A percentile compares a stretch with the other conserved stretches of the same genome.
phyloP scores from a whole-genome alignment of 139 green algal species.

The Zygnema circumcarinatum region DNA sequence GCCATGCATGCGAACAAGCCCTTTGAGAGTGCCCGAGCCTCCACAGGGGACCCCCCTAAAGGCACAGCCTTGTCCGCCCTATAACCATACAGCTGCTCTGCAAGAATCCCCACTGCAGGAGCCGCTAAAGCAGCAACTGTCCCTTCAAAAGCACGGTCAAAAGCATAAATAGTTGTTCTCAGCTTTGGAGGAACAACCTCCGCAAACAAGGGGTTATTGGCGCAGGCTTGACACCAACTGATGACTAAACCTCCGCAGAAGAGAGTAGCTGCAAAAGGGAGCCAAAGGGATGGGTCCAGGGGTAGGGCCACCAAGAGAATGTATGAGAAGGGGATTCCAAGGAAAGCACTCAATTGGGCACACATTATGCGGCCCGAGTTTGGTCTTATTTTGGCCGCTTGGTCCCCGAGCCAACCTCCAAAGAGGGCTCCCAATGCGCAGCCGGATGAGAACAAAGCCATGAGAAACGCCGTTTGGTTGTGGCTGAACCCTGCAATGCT shows the following conservation, averaged over 20 bases:
- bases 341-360: slow-evolving; percentile 52
- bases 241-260: slow-evolving; percentile 55
- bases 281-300: slow-evolving; percentile 1
- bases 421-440: slow-evolving; percentile 38
- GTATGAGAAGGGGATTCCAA: slow-evolving; percentile 46
- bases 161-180: slow-evolving; percentile 55
- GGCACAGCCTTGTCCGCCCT: background rate
- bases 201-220: slow-evolving; percentile 57
- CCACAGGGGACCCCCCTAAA: background rate
- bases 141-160: slow-evolving; percentile 59
- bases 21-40: slow-evolving; percentile 39
- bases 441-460: slow-evolving; percentile 43
- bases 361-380: slow-evolving; percentile 52
- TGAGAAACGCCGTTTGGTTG: slow-evolving; percentile 3
- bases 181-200: slow-evolving; percentile 44
- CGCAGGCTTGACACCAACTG: slow-evolving; percentile 49
- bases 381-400: slow-evolving; percentile 23
- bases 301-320: slow-evolving; percentile 45
- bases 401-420: slow-evolving; percentile 58
- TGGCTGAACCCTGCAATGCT: slow-evolving; percentile 49
- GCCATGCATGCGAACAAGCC: slow-evolving; percentile 58
- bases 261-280: slow-evolving; percentile 1
- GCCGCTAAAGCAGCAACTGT: slow-evolving; percentile 53
- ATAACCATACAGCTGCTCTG: slow-evolving; percentile 54
- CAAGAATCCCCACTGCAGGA: slow-evolving; percentile 49